Conservation (phyloP, 2,329 filamentous ascomycete genomes). For the Calcarisporium arbuscula region DNA sequence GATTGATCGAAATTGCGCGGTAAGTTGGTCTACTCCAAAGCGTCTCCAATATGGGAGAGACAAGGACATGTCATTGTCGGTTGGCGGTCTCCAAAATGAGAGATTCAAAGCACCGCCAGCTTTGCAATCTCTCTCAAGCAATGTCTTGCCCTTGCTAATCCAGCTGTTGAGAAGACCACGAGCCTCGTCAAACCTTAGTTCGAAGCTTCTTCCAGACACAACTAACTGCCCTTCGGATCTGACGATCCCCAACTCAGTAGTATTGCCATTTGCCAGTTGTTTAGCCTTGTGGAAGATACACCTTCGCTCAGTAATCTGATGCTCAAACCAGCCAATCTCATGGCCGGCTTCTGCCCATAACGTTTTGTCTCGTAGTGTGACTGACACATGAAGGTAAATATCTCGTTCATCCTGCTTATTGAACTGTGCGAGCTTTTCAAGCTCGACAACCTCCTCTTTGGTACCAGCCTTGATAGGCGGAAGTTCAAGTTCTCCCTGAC, state of each 20-base stretch:
- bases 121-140: constrained; percentile 29
- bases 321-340: constrained; percentile 50
- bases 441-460: constrained; percentile 26
- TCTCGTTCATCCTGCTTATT: constrained; percentile 26
- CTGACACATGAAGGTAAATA: constrained; percentile 39
- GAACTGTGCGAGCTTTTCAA: constrained; percentile 18
- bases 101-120: constrained; percentile 33
- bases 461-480: constrained; percentile 34
- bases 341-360: constrained; percentile 47
- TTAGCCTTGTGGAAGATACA: neutral
- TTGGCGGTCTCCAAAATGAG: constrained; percentile 57
- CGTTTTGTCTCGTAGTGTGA: constrained; percentile 35
- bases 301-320: constrained; percentile 26
- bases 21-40: constrained; percentile 40
- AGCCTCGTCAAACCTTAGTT: constrained; percentile 37
- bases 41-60: constrained; percentile 53
- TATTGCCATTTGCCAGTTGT: neutral
- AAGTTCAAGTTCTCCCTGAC: constrained; percentile 33
- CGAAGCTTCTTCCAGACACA: constrained; percentile 21
- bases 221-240: constrained; percentile 6
- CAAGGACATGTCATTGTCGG: constrained; percentile 55
- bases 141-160: constrained; percentile 25
- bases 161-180: constrained; percentile 37
- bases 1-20: constrained; percentile 39
- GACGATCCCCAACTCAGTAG: constrained; percentile 16